Base-by-base conservation (phyloP, 305 asterid genomes). In the Ilex paraguariensis region DNA sequence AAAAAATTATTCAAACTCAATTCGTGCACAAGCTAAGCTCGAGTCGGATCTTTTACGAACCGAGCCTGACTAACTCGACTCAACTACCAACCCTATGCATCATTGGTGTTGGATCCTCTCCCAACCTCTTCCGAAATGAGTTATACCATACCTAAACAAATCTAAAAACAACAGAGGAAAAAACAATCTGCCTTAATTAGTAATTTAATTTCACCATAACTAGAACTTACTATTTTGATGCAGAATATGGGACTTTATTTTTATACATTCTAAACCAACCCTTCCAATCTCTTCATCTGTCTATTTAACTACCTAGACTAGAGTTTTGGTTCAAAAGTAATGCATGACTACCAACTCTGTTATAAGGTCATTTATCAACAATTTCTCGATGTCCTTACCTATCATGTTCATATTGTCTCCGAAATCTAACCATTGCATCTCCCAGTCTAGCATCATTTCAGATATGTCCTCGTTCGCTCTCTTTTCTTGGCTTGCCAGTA, bases 281-380 rank as follows among this genome's bases (percentile, higher is more conserved):
- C 12, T 10, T 52, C 56, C 31, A 8, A 21, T 21, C 17, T 10
- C 31, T n/a, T 55, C 14, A 15, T 55, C 59, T 49, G 49, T 64
- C 68, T 62, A 56, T 55, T 30, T 59, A 63, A 66, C 71, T 72
- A 62, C 59, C 71, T 68, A 67, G 57, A 61, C 72, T 74, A 28
- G 65, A 55, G 70, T 62, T 72, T 59, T 56, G 52, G 14, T 65
- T 57, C 59, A 66, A 62, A 66, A 52, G 4, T 54, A 75, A 75
- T 59, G 63, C 57, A 73, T 15, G 70, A 54, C 49, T 67, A 71
- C 15, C 66, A 81, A 15, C 73, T 90, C 97, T 58, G 16, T 62
- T 60, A 87, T 63, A 68, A 90, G 70, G 54, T 85, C 93, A 36
- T 78, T 82, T 54, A 82, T 74, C 85, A 90, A 69, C 56, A 74